Evolutionary conservation across 306 rosid genomes (phyloP).

Genomic region (Parietaria judaica): DNA sequence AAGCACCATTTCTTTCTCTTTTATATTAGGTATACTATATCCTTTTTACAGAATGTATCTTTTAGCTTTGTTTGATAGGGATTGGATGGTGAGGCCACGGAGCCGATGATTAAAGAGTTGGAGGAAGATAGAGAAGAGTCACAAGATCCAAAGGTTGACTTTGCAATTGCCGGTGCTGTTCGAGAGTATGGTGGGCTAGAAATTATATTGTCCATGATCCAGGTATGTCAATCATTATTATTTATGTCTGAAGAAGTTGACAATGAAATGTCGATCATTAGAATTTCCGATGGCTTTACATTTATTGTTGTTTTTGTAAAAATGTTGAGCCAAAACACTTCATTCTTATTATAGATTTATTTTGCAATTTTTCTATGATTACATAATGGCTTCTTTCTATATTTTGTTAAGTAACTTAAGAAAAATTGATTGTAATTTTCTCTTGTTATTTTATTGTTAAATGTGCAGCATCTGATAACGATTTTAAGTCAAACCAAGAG

Average conservation of each 20-base stretch:
- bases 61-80: slow-evolving; percentile 43
- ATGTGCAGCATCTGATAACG: slow-evolving; percentile 68
- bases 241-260: neutral
- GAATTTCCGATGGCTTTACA: neutral
- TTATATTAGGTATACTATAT: too few relatives aligned
- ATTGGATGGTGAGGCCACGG: slow-evolving; percentile 98
- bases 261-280: neutral
- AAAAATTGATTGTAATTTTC: too few relatives aligned
- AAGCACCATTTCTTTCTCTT: too few relatives aligned
- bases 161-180: slow-evolving; percentile 93
- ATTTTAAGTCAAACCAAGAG: slow-evolving; percentile 93
- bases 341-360: neutral
- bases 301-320: neutral
- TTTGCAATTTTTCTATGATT: neutral
- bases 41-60: too few relatives aligned
- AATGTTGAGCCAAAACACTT: neutral
- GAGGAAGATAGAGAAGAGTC: slow-evolving; percentile 98
- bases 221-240: slow-evolving; percentile 39
- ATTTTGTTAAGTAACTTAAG: neutral
- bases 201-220: slow-evolving; percentile 79
- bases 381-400: neutral
- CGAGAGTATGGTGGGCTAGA: slow-evolving; percentile 90
- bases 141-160: slow-evolving; percentile 97
- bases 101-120: slow-evolving; percentile 95
- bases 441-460: neutral